Conservation (phyloP, 2,329 filamentous ascomycete species). For the Cladosporium sp. region DNA sequence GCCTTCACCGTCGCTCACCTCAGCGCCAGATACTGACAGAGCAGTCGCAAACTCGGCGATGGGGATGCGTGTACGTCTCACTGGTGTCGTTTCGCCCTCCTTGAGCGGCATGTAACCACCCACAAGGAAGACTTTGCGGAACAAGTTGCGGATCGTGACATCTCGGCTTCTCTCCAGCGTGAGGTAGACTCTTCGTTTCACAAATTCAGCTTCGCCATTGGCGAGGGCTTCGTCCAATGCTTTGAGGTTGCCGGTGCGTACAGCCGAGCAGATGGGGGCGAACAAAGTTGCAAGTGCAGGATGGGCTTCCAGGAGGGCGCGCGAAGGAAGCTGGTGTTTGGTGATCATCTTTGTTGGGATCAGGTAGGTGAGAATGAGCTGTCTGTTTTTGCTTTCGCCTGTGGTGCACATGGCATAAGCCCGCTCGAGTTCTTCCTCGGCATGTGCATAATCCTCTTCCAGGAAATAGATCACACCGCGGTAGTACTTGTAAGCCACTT, state of each 20-base stretch:
- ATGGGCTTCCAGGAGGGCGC: slow-evolving; percentile 69
- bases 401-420: slow-evolving; percentile 82
- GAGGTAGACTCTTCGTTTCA: slow-evolving; percentile 89
- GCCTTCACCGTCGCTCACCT: slow-evolving; percentile 55
- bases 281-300: slow-evolving; percentile 78
- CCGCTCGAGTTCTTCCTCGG: slow-evolving; percentile 75
- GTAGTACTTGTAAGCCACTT: slow-evolving; percentile 96
- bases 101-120: slow-evolving; percentile 80
- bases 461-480: slow-evolving; percentile 90
- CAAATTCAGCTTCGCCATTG: slow-evolving; percentile 85
- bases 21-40: slow-evolving; percentile 66
- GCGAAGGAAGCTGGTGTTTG: slow-evolving; percentile 76
- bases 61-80: slow-evolving; percentile 72
- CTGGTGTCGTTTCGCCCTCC: slow-evolving; percentile 62
- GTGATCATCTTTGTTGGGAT: slow-evolving; percentile 92
- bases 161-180: slow-evolving; percentile 91
- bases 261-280: slow-evolving; percentile 72
- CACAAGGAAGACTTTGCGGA: slow-evolving; percentile 85
- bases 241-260: slow-evolving; percentile 77
- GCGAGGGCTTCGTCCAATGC: slow-evolving; percentile 81
- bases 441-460: slow-evolving; percentile 86
- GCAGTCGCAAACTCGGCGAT: slow-evolving; percentile 83
- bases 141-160: slow-evolving; percentile 84
- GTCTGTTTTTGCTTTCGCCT: slow-evolving; percentile 71
- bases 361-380: slow-evolving; percentile 92